A percentile compares a stretch with the other conserved stretches of the same genome.
Conservation (phyloP, 2,329 filamentous ascomycete species). For the Aureobasidium sp. region DNA sequence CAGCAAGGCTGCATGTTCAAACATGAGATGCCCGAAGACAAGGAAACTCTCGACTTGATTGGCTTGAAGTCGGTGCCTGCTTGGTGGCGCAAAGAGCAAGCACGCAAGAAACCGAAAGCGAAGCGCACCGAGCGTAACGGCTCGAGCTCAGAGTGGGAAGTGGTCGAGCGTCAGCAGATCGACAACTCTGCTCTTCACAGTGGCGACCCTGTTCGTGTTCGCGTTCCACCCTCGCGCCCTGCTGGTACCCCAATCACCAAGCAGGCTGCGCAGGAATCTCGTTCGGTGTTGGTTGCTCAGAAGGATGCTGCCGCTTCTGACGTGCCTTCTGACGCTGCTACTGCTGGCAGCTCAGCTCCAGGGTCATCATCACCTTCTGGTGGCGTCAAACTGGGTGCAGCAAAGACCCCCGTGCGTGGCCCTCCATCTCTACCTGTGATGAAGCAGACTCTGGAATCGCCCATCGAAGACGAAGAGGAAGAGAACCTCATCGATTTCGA, state of each 20-base stretch:
- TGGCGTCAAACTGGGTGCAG: neutral
- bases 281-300: neutral
- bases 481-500: conserved; percentile 23
- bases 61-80: conserved; percentile 52
- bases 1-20: conserved; percentile 84
- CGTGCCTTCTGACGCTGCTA: neutral
- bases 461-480: neutral
- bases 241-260: neutral
- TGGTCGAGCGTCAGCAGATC: neutral
- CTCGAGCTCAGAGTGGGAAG: conserved; percentile 1
- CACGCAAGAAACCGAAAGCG: neutral
- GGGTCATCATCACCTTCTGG: neutral
- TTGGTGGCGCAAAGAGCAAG: conserved; percentile 47
- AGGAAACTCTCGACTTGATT: conserved; percentile 54
- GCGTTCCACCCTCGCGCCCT: conserved; percentile 4
- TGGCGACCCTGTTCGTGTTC: neutral
- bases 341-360: neutral
- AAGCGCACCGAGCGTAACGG: neutral
- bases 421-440: neutral
- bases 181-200: neutral
- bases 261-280: neutral
- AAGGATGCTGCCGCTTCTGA: neutral
- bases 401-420: conserved; percentile 3
- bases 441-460: conserved; percentile 17
- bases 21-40: conserved; percentile 76